phyloP scores from a whole-genome alignment of 371 early-diverging fungal species.

The Massospora cicadina region DNA sequence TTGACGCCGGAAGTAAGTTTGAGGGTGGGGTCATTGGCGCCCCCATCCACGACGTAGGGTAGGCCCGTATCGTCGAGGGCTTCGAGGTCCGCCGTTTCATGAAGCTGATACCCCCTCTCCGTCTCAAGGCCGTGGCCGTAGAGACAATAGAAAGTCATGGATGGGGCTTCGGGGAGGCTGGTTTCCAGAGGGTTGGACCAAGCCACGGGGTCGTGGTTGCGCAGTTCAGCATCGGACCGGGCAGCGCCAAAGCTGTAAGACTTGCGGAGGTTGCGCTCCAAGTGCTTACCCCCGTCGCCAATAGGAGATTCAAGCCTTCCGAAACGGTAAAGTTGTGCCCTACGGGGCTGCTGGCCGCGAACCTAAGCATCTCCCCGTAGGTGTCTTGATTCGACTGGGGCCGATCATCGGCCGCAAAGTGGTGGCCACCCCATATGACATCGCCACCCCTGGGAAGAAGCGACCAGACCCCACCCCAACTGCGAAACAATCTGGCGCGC shows the following conservation, averaged over 20 bases:
- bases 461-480: conserved; percentile 62
- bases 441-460: conserved; percentile 82
- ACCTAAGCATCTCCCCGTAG: neutral
- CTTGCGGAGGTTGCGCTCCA: conserved; percentile 24
- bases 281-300: conserved; percentile 29
- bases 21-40: conserved; percentile 12
- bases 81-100: conserved; percentile 16
- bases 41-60: conserved; percentile 16
- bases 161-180: conserved; percentile 59
- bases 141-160: conserved; percentile 60
- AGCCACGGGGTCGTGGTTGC: conserved; percentile 28
- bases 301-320: conserved; percentile 30
- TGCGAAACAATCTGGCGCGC: conserved; percentile 54
- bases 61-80: conserved; percentile 16
- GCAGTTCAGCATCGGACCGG: conserved; percentile 17
- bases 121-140: conserved; percentile 68
- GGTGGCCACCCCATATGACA: conserved; percentile 53
- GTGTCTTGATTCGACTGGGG: neutral
- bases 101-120: conserved; percentile 62
- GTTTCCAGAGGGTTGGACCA: conserved; percentile 83
- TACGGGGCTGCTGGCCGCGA: neutral
- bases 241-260: conserved; percentile 51
- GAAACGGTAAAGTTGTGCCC: conserved; percentile 28
- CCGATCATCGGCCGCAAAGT: conserved; percentile 45
- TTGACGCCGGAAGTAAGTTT: neutral